These are phyloP conservation scores for Arthroderma sp. DNA, from an alignment of 2,329 filamentous ascomycete species.

Conservation along the genomic window DNA sequence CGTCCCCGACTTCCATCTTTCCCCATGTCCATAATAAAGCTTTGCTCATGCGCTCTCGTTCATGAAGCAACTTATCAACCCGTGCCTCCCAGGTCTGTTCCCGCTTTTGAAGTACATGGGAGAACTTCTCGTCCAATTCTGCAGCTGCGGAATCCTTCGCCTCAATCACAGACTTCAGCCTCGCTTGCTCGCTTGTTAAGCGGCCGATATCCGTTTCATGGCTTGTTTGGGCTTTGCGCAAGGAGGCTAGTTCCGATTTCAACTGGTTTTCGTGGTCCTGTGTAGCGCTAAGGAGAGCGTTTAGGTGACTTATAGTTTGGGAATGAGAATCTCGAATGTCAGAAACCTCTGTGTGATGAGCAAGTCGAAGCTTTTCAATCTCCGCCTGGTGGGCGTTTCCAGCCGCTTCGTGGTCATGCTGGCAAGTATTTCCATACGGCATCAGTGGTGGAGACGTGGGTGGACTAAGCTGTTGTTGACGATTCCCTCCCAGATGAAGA, in stretches of 20 bases:
- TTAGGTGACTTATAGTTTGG: constrained; percentile 24
- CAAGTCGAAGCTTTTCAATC: constrained; percentile 23
- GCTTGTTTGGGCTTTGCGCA: constrained; percentile 14
- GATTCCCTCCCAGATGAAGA: constrained; percentile 18
- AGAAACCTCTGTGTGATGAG: constrained; percentile 24
- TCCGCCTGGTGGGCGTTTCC: constrained; percentile 24
- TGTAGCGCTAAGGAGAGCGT: constrained; percentile 20
- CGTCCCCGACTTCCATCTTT: constrained; percentile 26
- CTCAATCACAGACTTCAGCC: constrained; percentile 23
- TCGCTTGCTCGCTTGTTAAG: constrained; percentile 17
- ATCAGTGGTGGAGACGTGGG: constrained; percentile 16
- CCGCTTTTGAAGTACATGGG: constrained; percentile 27
- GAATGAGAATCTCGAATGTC: constrained; percentile 26
- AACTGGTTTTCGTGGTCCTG: constrained; percentile 24
- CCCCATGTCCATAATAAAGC: constrained; percentile 29
- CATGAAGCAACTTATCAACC: constrained; percentile 27
- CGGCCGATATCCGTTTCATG: constrained; percentile 10
- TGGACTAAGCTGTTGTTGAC: constrained; percentile 20
- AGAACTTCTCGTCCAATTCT: constrained; percentile 27
- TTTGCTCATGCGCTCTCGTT: constrained; percentile 28
- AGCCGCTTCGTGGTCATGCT: constrained; percentile 12
- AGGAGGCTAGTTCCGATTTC: constrained; percentile 18
- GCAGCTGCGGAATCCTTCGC: constrained; percentile 28
- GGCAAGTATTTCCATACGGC: neutral
- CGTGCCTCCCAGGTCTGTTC: constrained; percentile 32